Evolutionary conservation across 2,329 filamentous ascomycete species (phyloP).

Genomic region (Cordyceps javanica): DNA sequence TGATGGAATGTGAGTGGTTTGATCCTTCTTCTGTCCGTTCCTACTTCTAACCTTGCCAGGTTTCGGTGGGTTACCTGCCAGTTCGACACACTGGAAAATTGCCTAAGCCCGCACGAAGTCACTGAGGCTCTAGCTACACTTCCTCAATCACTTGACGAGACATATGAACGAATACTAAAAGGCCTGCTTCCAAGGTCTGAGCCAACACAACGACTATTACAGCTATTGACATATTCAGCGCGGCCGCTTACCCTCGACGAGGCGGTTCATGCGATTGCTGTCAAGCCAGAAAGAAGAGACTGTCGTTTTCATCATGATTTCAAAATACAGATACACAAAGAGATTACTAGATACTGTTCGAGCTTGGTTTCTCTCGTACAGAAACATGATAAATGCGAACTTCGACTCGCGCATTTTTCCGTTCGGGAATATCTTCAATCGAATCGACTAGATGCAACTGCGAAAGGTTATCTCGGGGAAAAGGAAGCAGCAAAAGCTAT

Average conservation of each 20-base stretch:
- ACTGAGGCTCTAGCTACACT: background rate
- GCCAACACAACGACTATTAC: slow-evolving; percentile 2
- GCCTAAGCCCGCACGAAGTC: background rate
- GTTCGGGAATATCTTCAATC: slow-evolving; percentile 5
- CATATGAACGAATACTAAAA: background rate
- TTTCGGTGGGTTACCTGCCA: slow-evolving; percentile 8
- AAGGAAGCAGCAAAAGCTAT: no score
- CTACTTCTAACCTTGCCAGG: background rate
- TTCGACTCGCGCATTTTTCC: slow-evolving; percentile 3
- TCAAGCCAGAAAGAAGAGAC: no score
- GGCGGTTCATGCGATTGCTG: background rate
- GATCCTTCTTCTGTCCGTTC: no score
- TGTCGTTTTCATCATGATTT: no score
- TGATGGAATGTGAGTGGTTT: slow-evolving; percentile 2
- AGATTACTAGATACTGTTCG: background rate
- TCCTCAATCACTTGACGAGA: background rate
- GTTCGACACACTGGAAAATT: slow-evolving; percentile 6
- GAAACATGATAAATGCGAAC: background rate
- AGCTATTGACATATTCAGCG: background rate
- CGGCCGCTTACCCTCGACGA: background rate
- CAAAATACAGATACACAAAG: no score
- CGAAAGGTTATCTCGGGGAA: no score
- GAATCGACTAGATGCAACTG: background rate
- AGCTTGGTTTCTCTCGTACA: background rate
- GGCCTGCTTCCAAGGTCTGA: background rate